Evolutionary conservation across 2,329 filamentous ascomycete species (phyloP).

Genomic region (Fusarium sp.): DNA sequence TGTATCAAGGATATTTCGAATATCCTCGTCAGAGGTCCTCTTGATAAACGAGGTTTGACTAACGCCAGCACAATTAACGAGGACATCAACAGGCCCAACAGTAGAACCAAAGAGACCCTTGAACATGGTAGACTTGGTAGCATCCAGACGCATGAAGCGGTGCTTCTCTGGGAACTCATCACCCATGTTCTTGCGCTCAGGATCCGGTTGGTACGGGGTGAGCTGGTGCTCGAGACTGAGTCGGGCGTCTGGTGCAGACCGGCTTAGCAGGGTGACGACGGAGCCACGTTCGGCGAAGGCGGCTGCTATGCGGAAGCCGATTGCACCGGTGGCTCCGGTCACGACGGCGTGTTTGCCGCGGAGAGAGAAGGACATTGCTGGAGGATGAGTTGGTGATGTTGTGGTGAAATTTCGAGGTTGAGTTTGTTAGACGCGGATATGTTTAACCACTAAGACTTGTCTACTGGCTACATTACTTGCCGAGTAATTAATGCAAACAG

Average conservation of each 20-base stretch:
- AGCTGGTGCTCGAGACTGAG: constrained; percentile 53
- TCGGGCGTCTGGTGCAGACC: constrained; percentile 60
- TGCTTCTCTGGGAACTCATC: constrained; percentile 43
- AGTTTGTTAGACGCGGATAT: not conserved
- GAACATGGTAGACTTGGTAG: constrained; percentile 45
- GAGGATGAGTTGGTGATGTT: not conserved
- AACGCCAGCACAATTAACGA: constrained; percentile 85
- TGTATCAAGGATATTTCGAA: constrained; percentile 70
- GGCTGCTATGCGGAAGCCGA: constrained; percentile 74
- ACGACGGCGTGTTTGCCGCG: constrained; percentile 67
- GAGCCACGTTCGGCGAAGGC: constrained; percentile 73
- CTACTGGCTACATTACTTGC: not conserved
- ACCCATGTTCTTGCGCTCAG: not conserved
- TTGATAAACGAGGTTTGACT: constrained; percentile 73
- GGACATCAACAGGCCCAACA: constrained; percentile 61
- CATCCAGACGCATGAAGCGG: constrained; percentile 52
- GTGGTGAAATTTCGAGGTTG: constrained; percentile 19
- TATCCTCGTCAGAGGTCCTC: constrained; percentile 59
- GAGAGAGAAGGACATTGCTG: constrained; percentile 51
- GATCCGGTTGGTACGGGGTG: constrained; percentile 37
- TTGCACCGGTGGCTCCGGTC: constrained; percentile 77
- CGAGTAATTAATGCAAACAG: not conserved
- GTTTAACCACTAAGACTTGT: not conserved
- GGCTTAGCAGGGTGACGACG: constrained; percentile 69
- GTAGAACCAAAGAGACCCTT: constrained; percentile 46